Evolutionary conservation across 257 asterid species (phyloP).

Genomic region (Mentha longifolia): DNA sequence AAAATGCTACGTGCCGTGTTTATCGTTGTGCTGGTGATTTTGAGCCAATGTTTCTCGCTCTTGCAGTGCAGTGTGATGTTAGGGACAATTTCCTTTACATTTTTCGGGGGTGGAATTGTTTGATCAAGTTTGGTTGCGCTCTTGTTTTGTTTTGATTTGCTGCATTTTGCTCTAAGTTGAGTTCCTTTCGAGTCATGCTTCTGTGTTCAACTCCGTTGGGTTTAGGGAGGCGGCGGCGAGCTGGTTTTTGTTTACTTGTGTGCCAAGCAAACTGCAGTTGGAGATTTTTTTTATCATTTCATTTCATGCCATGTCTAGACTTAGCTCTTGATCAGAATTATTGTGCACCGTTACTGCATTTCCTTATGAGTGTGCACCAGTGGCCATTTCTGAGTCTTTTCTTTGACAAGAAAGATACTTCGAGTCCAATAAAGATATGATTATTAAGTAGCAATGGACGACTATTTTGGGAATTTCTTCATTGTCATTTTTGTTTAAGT

Average conservation of each 20-base stretch:
- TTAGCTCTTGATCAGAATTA: constrained; percentile 16
- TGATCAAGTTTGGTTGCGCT: constrained; percentile 4
- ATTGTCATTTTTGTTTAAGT: no score
- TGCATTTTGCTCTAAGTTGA: constrained; percentile 9
- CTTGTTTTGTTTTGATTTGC: neutral
- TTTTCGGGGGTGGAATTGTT: neutral
- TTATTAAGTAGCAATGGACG: no score
- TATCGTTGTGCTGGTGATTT: neutral
- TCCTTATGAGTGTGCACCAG: neutral
- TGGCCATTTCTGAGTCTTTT: constrained; percentile 1
- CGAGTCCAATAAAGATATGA: no score
- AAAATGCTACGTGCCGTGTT: neutral
- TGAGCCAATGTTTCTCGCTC: neutral
- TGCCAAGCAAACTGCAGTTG: constrained; percentile 40
- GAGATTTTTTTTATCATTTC: neutral
- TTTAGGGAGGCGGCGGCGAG: constrained; percentile 21
- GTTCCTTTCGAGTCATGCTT: neutral
- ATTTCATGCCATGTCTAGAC: neutral
- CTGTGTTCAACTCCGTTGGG: neutral
- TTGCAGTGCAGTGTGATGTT: constrained; percentile 18
- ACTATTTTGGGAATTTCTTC: no score
- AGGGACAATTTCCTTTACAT: constrained; percentile 14
- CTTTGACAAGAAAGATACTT: neutral
- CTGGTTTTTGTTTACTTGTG: constrained; percentile 41
- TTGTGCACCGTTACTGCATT: neutral